A percentile compares a stretch with the other conserved stretches of the same genome.
phyloP scores from a whole-genome alignment of 768 basidiomycete species.

The Lyophyllum decastes region DNA sequence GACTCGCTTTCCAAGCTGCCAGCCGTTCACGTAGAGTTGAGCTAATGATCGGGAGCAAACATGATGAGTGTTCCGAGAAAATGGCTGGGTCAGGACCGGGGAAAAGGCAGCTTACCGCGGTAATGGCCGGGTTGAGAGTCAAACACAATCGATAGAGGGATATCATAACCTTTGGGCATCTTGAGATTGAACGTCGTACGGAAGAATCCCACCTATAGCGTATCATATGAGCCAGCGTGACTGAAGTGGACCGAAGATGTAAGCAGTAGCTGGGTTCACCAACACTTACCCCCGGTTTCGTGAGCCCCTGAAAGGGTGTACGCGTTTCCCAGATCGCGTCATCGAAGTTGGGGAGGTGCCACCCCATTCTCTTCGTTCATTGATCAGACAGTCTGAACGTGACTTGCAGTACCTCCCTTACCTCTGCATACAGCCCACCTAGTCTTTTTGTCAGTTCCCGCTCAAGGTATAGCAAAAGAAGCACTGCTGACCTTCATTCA shows the following conservation, averaged over 20 bases:
- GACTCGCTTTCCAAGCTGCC: constrained; percentile 19
- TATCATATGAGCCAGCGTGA: not conserved
- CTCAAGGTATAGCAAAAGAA: not conserved
- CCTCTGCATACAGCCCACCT: constrained; percentile 19
- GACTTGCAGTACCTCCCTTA: not conserved
- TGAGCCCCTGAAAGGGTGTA: constrained; percentile 15
- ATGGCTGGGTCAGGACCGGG: not conserved
- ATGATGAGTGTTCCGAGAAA: not conserved
- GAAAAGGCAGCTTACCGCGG: constrained; percentile 2
- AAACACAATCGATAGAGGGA: constrained; percentile 15
- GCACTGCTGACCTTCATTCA: constrained; percentile 14
- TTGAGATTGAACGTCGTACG: constrained; percentile 15
- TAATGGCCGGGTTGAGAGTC: constrained; percentile 11
- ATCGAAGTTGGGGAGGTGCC: constrained; percentile 18
- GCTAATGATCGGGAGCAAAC: not conserved
- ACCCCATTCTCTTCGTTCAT: constrained; percentile 14
- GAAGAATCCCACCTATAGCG: constrained; percentile 18
- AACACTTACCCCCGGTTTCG: constrained; percentile 14
- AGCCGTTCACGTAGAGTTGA: constrained; percentile 20
- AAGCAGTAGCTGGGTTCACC: too few relatives aligned
- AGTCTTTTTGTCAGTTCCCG: not conserved
- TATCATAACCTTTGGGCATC: constrained; percentile 11
- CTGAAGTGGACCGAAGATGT: too few relatives aligned
- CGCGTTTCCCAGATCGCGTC: constrained; percentile 16
- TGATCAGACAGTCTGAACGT: not conserved